Base-by-base conservation (phyloP, 148 eudicot genomes). In the Dianthus caryophyllus region DNA sequence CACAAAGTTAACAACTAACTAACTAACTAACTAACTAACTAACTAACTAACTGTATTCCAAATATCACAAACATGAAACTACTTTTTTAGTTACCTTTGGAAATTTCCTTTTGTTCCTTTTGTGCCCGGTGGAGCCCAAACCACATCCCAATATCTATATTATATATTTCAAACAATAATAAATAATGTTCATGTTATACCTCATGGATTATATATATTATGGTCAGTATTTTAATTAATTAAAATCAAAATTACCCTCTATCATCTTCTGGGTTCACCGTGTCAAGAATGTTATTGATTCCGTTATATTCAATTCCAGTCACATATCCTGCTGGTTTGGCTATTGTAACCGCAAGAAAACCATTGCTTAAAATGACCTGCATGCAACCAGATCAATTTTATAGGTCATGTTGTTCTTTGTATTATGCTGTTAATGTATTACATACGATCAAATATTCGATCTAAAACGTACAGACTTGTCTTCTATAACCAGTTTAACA, bases 111-210 rank as follows among this genome's bases (percentile, higher is more conserved):
- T 71, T 4, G 76, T 77, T 64, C 76, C 81, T 57, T 56, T 75
- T 31, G 71, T 71, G 50, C 81, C 80, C 0, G 77, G 77, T 20
- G 75, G 78, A 20, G 68, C 79, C 97, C 97, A 94, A n/a, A 86
- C 79, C 57, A 94, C 78, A 70, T 94, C 97, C 98, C 97, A 94
- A 58, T 94, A 94, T 68, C 98, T 89, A 38, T 44, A 60, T 25
- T 67, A 33, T 29, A 67, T 66, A 3, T 14, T 58, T 0, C 17
- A 18, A 31, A n/a, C 27, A 33, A 15, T 61, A 69, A 17, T 56
- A 26, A 26, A 8, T 22, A 17, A 9, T 36, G 29, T 9, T 31
- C 6, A 60, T 33, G 38, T 33, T 33, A 33, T 7, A 33, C n/a
- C n/a, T n/a, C n/a, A n/a, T n/a, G n/a, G n/a, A 33, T 3, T 7